Evolutionary conservation across 495 filamentous ascomycete genomes (phyloP).

Genomic region (Lophium mytilinum): DNA sequence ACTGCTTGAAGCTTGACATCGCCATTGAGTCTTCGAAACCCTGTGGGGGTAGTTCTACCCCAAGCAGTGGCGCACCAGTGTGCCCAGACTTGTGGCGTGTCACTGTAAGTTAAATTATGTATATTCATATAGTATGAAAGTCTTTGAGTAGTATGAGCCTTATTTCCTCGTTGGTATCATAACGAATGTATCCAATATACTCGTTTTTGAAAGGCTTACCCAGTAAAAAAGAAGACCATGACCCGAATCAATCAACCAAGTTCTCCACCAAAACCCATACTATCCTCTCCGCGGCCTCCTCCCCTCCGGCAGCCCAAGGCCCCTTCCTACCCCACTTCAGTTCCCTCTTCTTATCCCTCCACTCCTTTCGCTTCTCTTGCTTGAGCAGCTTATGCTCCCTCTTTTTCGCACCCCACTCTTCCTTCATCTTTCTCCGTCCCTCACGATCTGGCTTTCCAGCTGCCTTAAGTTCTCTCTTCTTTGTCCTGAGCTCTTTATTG

Average conservation of each 20-base stretch:
- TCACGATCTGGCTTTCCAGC: neutral
- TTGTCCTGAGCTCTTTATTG: neutral
- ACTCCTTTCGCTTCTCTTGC: neutral
- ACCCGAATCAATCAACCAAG: conserved; percentile 1
- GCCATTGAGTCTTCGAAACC: no score
- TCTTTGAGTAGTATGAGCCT: no score
- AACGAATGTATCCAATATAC: no score
- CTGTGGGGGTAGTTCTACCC: no score
- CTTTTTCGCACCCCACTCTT: conserved; percentile 2
- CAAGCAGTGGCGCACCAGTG: no score
- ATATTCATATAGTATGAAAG: no score
- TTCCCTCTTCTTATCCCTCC: neutral
- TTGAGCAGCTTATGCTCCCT: neutral
- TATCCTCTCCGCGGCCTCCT: neutral
- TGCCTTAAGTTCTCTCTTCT: conserved; percentile 6
- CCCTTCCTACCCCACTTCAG: neutral
- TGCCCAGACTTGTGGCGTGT: no score
- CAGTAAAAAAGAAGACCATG: no score
- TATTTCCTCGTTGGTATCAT: no score
- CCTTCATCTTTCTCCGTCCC: neutral
- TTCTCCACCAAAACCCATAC: conserved; percentile 24
- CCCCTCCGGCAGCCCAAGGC: neutral
- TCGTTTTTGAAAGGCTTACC: no score
- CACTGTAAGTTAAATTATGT: no score
- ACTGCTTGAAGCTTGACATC: no score